Conservation (phyloP, 1,284 basidiomycete species). For the Erythrobasidium hasegawianum region DNA sequence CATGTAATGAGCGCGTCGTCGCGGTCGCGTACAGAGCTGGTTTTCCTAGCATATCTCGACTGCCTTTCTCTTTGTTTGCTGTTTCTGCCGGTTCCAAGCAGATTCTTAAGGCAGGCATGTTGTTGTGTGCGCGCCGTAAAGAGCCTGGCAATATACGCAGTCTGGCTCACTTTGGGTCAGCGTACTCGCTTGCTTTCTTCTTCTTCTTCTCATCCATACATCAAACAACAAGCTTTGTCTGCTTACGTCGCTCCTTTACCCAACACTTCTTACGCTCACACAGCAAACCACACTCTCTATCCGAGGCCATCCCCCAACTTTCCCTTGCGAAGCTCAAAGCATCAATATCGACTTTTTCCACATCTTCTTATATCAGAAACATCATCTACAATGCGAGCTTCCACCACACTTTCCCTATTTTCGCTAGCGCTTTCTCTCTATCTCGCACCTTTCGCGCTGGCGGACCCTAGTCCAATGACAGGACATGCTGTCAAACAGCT, state of each 20-base stretch:
- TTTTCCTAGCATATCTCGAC: too few relatives aligned
- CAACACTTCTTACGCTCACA: slow-evolving; percentile 26
- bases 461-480: neutral
- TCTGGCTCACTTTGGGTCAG: too few relatives aligned
- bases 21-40: too few relatives aligned
- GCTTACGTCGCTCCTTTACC: slow-evolving; percentile 8
- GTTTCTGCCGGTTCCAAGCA: too few relatives aligned
- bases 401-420: slow-evolving; percentile 10
- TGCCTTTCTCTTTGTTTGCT: too few relatives aligned
- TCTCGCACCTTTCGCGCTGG: slow-evolving; percentile 21
- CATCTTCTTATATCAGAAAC: neutral
- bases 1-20: too few relatives aligned
- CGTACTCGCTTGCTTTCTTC: too few relatives aligned
- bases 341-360: neutral
- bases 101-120: too few relatives aligned
- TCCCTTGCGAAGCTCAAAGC: neutral
- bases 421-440: slow-evolving; percentile 29
- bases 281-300: slow-evolving; percentile 32
- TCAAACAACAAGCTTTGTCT: neutral
- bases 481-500: slow-evolving; percentile 10
- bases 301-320: neutral
- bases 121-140: too few relatives aligned
- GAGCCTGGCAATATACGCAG: too few relatives aligned
- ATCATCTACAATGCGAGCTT: slow-evolving; percentile 22
- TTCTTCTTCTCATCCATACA: slow-evolving; percentile 7